Percentiles rank a stretch among this genome's conserved stretches.
Evolutionary conservation across 2,329 filamentous ascomycete genomes (phyloP).

Genomic region (Colletotrichum costaricense): DNA sequence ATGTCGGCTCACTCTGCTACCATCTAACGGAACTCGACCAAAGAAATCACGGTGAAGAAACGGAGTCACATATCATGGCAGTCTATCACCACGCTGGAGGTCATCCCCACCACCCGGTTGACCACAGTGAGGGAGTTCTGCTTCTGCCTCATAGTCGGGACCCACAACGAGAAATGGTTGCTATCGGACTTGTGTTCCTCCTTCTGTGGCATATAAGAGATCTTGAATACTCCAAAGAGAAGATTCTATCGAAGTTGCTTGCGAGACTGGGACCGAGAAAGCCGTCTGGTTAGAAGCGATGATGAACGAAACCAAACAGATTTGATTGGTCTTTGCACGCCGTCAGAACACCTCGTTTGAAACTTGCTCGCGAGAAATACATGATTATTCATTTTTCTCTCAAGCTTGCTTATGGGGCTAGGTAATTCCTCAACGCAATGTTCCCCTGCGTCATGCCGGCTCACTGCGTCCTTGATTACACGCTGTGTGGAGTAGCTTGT

Average conservation of each 20-base stretch:
- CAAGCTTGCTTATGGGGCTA: no score
- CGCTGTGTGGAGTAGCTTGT: no score
- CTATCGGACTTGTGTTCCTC: background rate
- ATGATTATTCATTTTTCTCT: no score
- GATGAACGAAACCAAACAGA: background rate
- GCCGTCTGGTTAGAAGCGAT: background rate
- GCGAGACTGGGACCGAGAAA: background rate
- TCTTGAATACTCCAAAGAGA: background rate
- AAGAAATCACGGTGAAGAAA: background rate
- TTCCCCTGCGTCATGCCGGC: no score
- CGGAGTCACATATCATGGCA: background rate
- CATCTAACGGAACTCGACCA: background rate
- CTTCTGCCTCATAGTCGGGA: background rate
- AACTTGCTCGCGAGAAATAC: no score
- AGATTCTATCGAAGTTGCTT: background rate
- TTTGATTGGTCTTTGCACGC: no score
- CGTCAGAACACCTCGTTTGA: no score
- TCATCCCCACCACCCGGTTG: background rate
- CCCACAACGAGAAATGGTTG: background rate
- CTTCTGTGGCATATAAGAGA: background rate
- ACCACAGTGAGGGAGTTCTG: background rate
- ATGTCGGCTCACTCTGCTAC: background rate
- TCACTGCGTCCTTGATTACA: no score
- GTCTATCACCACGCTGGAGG: background rate
- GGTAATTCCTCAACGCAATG: no score